Base-by-base conservation (phyloP, 2,329 filamentous ascomycete species). In the Phialemoniopsis sp. region DNA sequence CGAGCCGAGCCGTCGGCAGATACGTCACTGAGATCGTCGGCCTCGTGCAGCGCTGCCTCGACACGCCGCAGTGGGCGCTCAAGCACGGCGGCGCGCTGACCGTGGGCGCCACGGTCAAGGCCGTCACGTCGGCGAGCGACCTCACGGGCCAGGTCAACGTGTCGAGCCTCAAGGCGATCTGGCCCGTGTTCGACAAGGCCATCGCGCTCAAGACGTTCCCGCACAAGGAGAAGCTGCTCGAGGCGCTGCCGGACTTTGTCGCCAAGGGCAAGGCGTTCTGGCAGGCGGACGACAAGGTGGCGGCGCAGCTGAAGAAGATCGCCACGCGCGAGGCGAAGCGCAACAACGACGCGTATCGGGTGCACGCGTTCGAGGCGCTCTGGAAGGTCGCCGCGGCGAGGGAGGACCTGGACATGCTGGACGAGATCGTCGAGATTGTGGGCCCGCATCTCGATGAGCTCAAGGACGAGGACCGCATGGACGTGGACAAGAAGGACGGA, bases 131-230 rank as follows among this genome's bases (percentile, higher is more conserved):
- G 12, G 78, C 77, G 15, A 73, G 76, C 37, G 73, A 76, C 10
- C 63, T 68, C 37, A 68, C 21, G 34, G 78, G 76, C 0, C 72
- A 78, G 32, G 78, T 88, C 38, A 78, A 76, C 44, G 69, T 74
- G 14, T 55, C 70, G 3, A 79, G 82, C 31, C 70, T 87, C 14
- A 68, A 73, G 48, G 66, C 67, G 13, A 68, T 96, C 16, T 98
- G 91, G 91, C 87, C 87, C 0, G 77, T 84, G 2, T 72, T 95
- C 35, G 88, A 96, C 47, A 88, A 85, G 54, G 81, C 87, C 2
- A 65, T 97, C 31, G 78, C 80, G 3, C 80, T 95, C 12, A 97
- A 96, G 71, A 95, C 90, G 1, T 98, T 95, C 72, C 76, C 85
- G 1, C 89, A 89, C 16, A 98, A 98, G 58, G 89, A 96, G 62